Evolutionary conservation across 164 flowering plant genomes (phyloP).

Genomic region (Annona cherimola): DNA sequence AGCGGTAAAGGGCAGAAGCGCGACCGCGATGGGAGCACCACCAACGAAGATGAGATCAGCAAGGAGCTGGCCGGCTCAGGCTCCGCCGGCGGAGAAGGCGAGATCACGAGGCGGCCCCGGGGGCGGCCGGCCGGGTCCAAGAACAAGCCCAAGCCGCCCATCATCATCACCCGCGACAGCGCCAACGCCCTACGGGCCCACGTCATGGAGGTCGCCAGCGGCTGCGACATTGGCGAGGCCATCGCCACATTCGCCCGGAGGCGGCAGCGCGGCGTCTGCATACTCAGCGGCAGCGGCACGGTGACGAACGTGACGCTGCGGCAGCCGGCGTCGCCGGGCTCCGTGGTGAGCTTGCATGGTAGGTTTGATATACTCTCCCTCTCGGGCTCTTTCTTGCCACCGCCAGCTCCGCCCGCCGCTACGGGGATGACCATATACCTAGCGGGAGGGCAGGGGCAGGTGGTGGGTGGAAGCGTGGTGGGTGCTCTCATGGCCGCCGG

Average conservation of each 20-base stretch:
- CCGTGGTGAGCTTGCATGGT: constrained; percentile 69
- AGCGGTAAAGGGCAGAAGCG: constrained; percentile 30
- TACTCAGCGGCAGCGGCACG: constrained; percentile 72
- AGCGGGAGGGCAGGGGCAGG: constrained; percentile 90
- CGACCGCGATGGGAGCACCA: constrained; percentile 26
- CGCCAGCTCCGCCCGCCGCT: constrained; percentile 88
- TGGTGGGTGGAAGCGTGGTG: constrained; percentile 77
- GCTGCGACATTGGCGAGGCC: constrained; percentile 66
- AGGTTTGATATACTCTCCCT: constrained; percentile 84
- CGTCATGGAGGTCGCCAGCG: constrained; percentile 78
- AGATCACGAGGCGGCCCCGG: constrained; percentile 54
- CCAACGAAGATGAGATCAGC: constrained; percentile 16
- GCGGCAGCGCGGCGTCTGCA: constrained; percentile 74
- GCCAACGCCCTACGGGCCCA: constrained; percentile 86
- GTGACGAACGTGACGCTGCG: constrained; percentile 72
- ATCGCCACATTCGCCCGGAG: constrained; percentile 63
- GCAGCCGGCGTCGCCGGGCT: constrained; percentile 63
- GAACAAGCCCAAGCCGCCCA: constrained; percentile 92
- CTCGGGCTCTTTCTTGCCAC: constrained; percentile 78
- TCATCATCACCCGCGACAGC: constrained; percentile 81
- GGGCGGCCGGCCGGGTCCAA: constrained; percentile 90
- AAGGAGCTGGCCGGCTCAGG: constrained; percentile 17
- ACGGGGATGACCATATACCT: constrained; percentile 69
- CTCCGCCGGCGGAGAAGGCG: constrained; percentile 36
- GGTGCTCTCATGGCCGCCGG: constrained; percentile 78